These are phyloP conservation scores for Eragrostis curvula DNA, from an alignment of 176 grass and related monocot genomes.

Conservation along the genomic window DNA sequence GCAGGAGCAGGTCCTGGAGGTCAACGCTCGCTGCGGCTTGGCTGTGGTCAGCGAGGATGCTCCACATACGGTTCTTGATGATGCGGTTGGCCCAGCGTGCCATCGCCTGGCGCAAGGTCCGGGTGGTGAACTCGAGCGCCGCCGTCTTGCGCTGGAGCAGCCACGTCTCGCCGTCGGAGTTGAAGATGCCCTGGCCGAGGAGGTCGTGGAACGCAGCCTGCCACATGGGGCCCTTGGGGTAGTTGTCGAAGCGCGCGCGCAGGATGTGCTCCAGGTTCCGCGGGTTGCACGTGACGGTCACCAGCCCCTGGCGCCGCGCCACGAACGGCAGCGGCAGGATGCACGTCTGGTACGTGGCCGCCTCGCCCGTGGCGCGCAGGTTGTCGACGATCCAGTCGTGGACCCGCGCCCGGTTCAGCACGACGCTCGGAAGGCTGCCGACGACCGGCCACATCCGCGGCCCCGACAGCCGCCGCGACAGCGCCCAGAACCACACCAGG, in stretches of 20 bases:
- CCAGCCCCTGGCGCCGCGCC: constrained; percentile 80
- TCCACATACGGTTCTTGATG: constrained; percentile 78
- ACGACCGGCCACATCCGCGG: constrained; percentile 84
- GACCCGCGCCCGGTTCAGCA: constrained; percentile 68
- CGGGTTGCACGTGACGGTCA: constrained; percentile 92
- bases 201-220: constrained; percentile 93
- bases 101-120: constrained; percentile 92
- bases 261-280: constrained; percentile 96
- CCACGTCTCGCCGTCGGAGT: constrained; percentile 97
- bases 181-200: constrained; percentile 97
- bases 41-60: constrained; percentile 66
- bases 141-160: constrained; percentile 96
- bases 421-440: constrained; percentile 77
- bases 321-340: constrained; percentile 77
- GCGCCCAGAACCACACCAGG: constrained; percentile 80
- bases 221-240: constrained; percentile 93
- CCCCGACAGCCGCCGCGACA: constrained; percentile 68
- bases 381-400: constrained; percentile 96
- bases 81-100: constrained; percentile 81
- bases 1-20: constrained; percentile 89
- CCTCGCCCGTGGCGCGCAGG: constrained; percentile 70
- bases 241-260: constrained; percentile 92
- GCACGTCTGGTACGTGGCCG: constrained; percentile 94
- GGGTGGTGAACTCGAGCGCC: constrained; percentile 94
- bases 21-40: constrained; percentile 58